These are phyloP conservation scores for Nicotiana undulata DNA, from an alignment of 257 asterid species.

Conservation along the genomic window DNA sequence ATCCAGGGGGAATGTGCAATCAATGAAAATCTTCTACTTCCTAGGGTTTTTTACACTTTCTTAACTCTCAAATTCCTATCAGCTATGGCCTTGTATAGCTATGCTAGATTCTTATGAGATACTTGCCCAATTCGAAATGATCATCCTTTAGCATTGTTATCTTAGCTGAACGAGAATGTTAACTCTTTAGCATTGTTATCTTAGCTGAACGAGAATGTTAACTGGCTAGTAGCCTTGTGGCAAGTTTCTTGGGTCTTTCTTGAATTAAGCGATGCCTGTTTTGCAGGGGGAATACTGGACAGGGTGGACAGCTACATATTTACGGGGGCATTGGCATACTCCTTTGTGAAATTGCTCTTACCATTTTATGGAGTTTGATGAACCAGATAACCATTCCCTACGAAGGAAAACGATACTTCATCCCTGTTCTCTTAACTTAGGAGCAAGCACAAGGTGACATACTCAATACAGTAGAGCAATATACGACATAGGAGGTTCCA, in stretches of 20 bases:
- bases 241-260: background rate
- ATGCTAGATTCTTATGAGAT: too few relatives aligned
- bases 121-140: background rate
- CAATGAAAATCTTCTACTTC: background rate
- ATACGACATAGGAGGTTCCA: background rate
- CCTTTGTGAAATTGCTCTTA: conserved; percentile 70
- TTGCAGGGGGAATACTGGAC: conserved; percentile 88
- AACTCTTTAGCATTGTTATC: background rate
- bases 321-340: conserved; percentile 86
- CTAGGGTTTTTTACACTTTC: background rate
- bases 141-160: background rate
- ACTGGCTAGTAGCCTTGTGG: background rate
- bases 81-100: background rate
- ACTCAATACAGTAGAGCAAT: background rate
- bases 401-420: background rate
- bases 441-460: conserved; percentile 5
- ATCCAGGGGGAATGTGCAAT: background rate
- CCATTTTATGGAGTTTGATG: conserved; percentile 72
- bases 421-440: background rate
- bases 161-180: background rate
- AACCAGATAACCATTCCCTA: background rate
- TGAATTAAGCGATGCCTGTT: background rate
- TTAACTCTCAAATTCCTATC: background rate
- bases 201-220: too few relatives aligned
- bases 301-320: conserved; percentile 91